Evolutionary conservation across 768 basidiomycete species (phyloP).

Genomic region (Phlebiopsis flavidoalba): DNA sequence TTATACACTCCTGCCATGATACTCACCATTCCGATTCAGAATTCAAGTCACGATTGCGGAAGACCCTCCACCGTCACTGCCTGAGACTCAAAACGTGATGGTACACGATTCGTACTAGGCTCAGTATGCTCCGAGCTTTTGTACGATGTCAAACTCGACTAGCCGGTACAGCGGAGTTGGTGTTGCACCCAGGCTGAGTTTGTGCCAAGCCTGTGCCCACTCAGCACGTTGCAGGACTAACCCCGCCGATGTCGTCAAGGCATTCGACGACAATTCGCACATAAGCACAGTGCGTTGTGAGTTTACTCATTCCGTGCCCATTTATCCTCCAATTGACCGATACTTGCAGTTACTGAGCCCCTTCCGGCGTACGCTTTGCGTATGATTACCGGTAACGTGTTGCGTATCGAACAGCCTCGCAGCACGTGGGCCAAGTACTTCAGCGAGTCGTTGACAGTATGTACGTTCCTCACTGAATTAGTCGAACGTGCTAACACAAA

Average conservation of each 20-base stretch:
- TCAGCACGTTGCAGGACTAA: slow-evolving; percentile 64
- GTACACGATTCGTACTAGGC: slow-evolving; percentile 59
- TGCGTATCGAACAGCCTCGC: slow-evolving; percentile 64
- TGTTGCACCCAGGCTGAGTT: slow-evolving; percentile 77
- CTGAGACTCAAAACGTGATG: slow-evolving; percentile 89
- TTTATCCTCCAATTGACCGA: neutral
- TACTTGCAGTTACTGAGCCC: slow-evolving; percentile 65
- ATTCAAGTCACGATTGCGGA: slow-evolving; percentile 84
- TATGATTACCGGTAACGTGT: slow-evolving; percentile 87
- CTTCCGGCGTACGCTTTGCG: slow-evolving; percentile 80
- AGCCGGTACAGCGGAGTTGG: slow-evolving; percentile 56
- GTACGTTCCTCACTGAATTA: neutral
- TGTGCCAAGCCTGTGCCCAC: slow-evolving; percentile 65
- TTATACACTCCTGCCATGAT: neutral
- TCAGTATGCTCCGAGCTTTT: slow-evolving; percentile 66
- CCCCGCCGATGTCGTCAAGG: slow-evolving; percentile 66
- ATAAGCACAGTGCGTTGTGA: slow-evolving; percentile 56
- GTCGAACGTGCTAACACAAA: neutral
- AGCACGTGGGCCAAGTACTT: slow-evolving; percentile 76
- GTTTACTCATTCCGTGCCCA: neutral
- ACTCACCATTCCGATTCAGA: slow-evolving; percentile 36
- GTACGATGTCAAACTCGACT: slow-evolving; percentile 65
- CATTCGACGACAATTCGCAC: slow-evolving; percentile 75
- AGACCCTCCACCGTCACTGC: slow-evolving; percentile 80
- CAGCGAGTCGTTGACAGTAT: slow-evolving; percentile 49